Base-by-base conservation (phyloP, 2,329 filamentous ascomycete genomes). In the Sclerotinia spermophila region DNA sequence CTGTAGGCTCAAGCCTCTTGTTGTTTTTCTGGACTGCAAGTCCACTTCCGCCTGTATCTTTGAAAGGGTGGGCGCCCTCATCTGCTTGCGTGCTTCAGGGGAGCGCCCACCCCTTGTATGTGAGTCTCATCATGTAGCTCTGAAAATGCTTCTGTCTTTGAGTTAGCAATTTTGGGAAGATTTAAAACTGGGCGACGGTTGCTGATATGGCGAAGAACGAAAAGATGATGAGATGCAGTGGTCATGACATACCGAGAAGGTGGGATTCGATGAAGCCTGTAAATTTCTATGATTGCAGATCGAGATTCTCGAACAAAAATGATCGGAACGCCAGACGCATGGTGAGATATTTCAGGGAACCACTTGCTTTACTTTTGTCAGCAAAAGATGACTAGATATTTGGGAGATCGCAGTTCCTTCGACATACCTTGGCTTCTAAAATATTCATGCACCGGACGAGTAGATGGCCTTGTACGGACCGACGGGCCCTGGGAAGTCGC, bases 361-460 rank as follows among this genome's bases (percentile, higher is more conserved):
- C 17, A 33, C 53, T 33, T 19, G 17, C 17, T 33, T 8, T 56
- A 11, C 21, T 35, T 24, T 56, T 30, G 30, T 56, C 4, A 24
- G 19, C 53, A 13, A 13, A 27, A 56, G 27, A 21, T 13, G 1
- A 56, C 21, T 3, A 17, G 7, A 21, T 30, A 2, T 55, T 33
- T 33, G n/a, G 27, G 2, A 0, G n/a, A 15, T 33, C 53, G 8
- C 4, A 21, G 17, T 10, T 10, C 13, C 21, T 55, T 21, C 2
- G 4, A 27, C 27, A 21, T 55, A 55, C 27, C 27, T 55, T 55
- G 17, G 27, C 10, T 55, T 2, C 27, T 24, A 7, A 7, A 51
- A 2, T 0, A 0, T 27, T 17, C 15, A 5, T 5, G 24, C 24
- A 0, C 4, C 48, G 17, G 13, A 17, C 5, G 27, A 13, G 7